Evolutionary conservation across 2,329 filamentous ascomycete genomes (phyloP).

Genomic region (Corynespora cassiicola): DNA sequence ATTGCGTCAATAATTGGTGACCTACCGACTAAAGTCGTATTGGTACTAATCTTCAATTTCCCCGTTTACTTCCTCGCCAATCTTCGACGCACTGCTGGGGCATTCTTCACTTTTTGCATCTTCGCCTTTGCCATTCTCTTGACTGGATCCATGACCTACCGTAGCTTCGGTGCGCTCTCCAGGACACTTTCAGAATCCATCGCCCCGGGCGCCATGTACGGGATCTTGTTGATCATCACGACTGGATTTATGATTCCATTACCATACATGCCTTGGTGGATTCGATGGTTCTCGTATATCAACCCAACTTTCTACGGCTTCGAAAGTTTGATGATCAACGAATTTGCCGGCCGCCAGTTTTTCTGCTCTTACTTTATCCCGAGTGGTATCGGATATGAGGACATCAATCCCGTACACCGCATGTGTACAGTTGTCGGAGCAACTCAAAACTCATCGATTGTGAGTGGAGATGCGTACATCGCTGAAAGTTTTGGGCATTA

Average conservation of each 20-base stretch:
- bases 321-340: slow-evolving; percentile 78
- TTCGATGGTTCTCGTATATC: slow-evolving; percentile 79
- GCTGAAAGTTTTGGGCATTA: slow-evolving; percentile 19
- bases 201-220: too few species aligned
- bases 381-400: slow-evolving; percentile 21
- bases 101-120: too few species aligned
- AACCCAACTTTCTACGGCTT: slow-evolving; percentile 79
- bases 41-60: too few species aligned
- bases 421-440: slow-evolving; percentile 44
- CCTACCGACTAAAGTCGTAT: too few species aligned
- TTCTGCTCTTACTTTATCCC: slow-evolving; percentile 57
- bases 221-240: slow-evolving; percentile 59
- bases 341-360: slow-evolving; percentile 44
- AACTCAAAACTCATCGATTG: slow-evolving; percentile 28
- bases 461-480: slow-evolving; percentile 37
- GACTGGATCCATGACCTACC: too few species aligned
- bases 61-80: too few species aligned
- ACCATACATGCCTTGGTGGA: slow-evolving; percentile 74
- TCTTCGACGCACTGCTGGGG: too few species aligned
- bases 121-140: too few species aligned
- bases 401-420: slow-evolving; percentile 12
- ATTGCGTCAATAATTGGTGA: too few species aligned
- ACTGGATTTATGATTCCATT: slow-evolving; percentile 61
- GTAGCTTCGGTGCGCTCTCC: too few species aligned
- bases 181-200: too few species aligned